phyloP scores from a whole-genome alignment of 345 rosid genomes.

The Fremontodendron californicum region DNA sequence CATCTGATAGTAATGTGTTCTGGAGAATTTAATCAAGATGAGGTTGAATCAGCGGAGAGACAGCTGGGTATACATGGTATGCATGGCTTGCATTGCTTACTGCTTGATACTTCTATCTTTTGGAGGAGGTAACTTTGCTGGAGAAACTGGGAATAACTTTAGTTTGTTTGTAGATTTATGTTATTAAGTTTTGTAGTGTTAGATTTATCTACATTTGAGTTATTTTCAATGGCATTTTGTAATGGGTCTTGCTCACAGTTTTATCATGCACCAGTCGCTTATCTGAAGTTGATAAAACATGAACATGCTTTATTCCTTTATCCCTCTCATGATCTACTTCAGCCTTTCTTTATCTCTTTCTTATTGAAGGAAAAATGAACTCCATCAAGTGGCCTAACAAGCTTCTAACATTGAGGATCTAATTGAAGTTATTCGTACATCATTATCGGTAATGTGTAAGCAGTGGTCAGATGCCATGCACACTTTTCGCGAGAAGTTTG shows the following conservation, averaged over 20 bases:
- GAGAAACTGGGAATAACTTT: slow-evolving; percentile 15
- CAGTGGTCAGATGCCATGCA: slow-evolving; percentile 90
- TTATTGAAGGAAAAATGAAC: slow-evolving; percentile 69
- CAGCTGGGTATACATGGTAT: slow-evolving; percentile 28
- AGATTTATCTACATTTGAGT: background rate
- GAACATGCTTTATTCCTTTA: slow-evolving; percentile 1
- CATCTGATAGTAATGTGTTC: slow-evolving; percentile 70
- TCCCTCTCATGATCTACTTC: background rate
- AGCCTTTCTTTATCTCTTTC: slow-evolving; percentile 4
- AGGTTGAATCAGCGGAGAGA: slow-evolving; percentile 30
- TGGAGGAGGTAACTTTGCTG: slow-evolving; percentile 54
- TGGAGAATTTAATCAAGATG: slow-evolving; percentile 62
- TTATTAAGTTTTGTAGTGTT: slow-evolving; percentile 6
- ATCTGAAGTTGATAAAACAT: slow-evolving; percentile 8
- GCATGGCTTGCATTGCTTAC: slow-evolving; percentile 69
- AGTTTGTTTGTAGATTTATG: slow-evolving; percentile 7
- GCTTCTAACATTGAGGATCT: slow-evolving; percentile 85
- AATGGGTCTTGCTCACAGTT: background rate
- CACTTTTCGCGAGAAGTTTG: slow-evolving; percentile 72
- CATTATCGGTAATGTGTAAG: slow-evolving; percentile 72
- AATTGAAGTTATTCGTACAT: slow-evolving; percentile 69
- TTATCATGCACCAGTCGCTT: background rate
- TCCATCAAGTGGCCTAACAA: slow-evolving; percentile 92
- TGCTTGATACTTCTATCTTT: slow-evolving; percentile 82
- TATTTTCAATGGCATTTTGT: background rate